These are phyloP conservation scores for Ogataea nitratoaversa DNA, from an alignment of 805 yeast genomes.

Conservation along the genomic window DNA sequence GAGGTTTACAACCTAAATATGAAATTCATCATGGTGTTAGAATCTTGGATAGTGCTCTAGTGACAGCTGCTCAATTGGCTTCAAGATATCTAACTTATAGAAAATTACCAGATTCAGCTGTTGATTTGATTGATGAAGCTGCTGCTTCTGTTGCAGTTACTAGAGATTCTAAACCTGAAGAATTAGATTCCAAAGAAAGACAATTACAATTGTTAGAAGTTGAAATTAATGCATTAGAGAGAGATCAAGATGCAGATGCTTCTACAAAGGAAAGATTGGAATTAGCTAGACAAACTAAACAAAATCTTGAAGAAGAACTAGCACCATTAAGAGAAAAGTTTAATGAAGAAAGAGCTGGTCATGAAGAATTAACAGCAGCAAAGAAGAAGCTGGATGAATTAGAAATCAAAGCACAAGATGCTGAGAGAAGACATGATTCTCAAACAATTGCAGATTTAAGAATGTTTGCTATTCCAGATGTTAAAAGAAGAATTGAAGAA, in stretches of 20 bases:
- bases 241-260: constrained; percentile 83
- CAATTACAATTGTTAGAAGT: constrained; percentile 88
- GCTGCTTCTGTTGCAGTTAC: constrained; percentile 98
- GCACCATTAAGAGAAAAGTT: constrained; percentile 82
- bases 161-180: constrained; percentile 97
- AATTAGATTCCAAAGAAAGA: constrained; percentile 89
- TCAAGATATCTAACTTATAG: constrained; percentile 92
- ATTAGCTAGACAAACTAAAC: constrained; percentile 73
- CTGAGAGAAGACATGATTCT: constrained; percentile 94
- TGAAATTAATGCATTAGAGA: constrained; percentile 93
- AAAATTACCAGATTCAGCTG: constrained; percentile 95
- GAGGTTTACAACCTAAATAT: constrained; percentile 93
- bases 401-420: constrained; percentile 89
- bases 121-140: constrained; percentile 91
- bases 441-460: constrained; percentile 93
- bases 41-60: constrained; percentile 89
- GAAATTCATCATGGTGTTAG: constrained; percentile 98
- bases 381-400: constrained; percentile 90
- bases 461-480: constrained; percentile 95
- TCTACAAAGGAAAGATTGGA: constrained; percentile 83
- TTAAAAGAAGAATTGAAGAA: constrained; percentile 67
- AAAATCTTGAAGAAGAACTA: constrained; percentile 78
- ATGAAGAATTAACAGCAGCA: constrained; percentile 83
- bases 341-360: constrained; percentile 83
- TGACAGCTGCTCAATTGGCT: constrained; percentile 91